A percentile compares a stretch with the other conserved stretches of the same genome.
phyloP scores from a whole-genome alignment of 179 eudicot species.

The Actinidia polygama region DNA sequence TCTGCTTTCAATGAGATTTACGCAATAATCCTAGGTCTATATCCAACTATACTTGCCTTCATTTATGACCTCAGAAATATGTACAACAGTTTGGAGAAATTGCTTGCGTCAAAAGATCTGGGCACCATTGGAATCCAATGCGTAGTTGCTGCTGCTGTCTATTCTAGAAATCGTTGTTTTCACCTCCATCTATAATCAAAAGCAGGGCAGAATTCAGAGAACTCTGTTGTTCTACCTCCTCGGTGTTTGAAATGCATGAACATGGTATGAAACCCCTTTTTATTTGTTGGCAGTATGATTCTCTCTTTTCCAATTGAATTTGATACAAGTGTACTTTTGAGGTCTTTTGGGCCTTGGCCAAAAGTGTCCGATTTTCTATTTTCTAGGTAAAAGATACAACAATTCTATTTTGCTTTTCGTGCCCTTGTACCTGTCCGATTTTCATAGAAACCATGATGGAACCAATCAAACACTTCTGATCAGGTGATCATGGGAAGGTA shows the following conservation, averaged over 20 bases:
- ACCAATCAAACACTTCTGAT: no score
- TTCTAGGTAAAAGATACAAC: no score
- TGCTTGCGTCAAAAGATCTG: conserved; percentile 71
- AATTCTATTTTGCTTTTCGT: no score
- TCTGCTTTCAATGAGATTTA: not conserved
- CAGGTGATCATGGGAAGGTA: no score
- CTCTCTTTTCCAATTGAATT: not conserved
- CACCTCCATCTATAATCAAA: conserved; percentile 89
- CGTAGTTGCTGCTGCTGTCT: conserved; percentile 93
- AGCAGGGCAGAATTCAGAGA: conserved; percentile 94
- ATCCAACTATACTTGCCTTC: not conserved
- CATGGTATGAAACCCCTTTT: conserved; percentile 59
- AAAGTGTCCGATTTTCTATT: no score
- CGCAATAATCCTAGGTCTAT: not conserved
- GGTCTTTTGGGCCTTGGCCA: conserved; percentile 1
- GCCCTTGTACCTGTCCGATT: no score
- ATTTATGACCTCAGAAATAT: conserved; percentile 16
- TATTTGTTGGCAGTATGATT: not conserved
- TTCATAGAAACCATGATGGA: no score
- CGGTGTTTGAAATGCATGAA: conserved; percentile 83
- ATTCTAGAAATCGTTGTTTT: conserved; percentile 93
- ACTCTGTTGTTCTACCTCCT: conserved; percentile 81
- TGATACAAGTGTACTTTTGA: not conserved
- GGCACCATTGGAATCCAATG: conserved; percentile 57
- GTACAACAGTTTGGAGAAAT: conserved; percentile 60